Percentiles rank a stretch among this genome's conserved stretches.
phyloP scores from a whole-genome alignment of 441 rosid genomes.

The Adansonia grandidieri region DNA sequence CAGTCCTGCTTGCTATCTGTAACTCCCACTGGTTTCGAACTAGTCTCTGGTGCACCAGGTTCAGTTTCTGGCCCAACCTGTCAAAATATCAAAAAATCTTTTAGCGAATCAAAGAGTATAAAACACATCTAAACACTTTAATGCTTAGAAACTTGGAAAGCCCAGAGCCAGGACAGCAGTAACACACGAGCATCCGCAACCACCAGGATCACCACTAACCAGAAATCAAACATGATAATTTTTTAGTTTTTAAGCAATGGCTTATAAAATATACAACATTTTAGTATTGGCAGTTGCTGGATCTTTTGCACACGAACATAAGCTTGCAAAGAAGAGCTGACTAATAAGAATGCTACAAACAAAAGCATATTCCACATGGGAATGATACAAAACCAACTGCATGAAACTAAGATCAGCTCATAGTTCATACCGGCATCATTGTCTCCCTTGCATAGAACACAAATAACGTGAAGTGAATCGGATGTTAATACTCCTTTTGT shows the following conservation, averaged over 20 bases:
- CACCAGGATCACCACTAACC: not conserved
- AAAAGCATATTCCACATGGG: not conserved
- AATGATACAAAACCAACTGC: constrained; percentile 7
- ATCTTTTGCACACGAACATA: constrained; percentile 3
- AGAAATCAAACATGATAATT: not conserved
- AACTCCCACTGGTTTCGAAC: constrained; percentile 27
- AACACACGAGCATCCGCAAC: not conserved
- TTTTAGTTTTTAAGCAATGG: not conserved
- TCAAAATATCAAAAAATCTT: not conserved
- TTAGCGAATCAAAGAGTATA: not conserved
- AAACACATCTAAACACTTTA: not conserved
- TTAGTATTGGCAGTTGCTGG: not conserved
- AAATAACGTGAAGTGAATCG: not conserved
- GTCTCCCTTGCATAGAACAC: not conserved
- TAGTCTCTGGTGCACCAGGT: constrained; percentile 19
- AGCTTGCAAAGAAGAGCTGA: constrained; percentile 4
- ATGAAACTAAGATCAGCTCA: not conserved
- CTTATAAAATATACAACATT: not conserved
- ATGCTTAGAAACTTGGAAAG: not conserved
- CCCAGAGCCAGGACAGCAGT: not conserved
- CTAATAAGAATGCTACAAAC: not conserved
- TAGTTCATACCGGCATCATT: not conserved
- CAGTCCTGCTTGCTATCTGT: constrained; percentile 37
- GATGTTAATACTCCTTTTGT: not conserved
- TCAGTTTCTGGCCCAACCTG: constrained; percentile 41